Percentiles rank a stretch among this genome's conserved stretches.
Evolutionary conservation across 768 basidiomycete species (phyloP).

Genomic region (Tricholoma flavovirens): DNA sequence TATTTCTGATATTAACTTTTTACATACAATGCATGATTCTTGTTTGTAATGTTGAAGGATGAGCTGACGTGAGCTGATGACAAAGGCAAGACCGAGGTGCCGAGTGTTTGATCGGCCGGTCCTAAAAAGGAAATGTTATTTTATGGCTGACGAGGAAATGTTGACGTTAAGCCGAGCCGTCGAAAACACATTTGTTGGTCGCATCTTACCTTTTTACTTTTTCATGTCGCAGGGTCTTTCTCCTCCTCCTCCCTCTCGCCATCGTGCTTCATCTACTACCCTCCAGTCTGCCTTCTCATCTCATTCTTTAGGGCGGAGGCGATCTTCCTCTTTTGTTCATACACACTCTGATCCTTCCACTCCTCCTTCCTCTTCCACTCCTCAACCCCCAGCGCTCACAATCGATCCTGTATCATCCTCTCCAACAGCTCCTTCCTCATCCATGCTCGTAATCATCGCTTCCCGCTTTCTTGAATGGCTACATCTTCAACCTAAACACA

Average conservation of each 20-base stretch:
- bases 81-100: neutral
- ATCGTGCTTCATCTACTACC: slow-evolving; percentile 55
- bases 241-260: slow-evolving; percentile 40
- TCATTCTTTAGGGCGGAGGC: slow-evolving; percentile 48
- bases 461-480: slow-evolving; percentile 50
- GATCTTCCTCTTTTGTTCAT: slow-evolving; percentile 44
- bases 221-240: slow-evolving; percentile 17
- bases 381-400: slow-evolving; percentile 3
- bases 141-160: slow-evolving; percentile 3
- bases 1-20: too few relatives aligned
- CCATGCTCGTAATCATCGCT: slow-evolving; percentile 48
- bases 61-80: neutral
- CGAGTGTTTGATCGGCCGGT: neutral
- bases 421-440: slow-evolving; percentile 28
- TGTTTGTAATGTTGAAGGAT: too few relatives aligned
- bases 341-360: slow-evolving; percentile 12
- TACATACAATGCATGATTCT: too few relatives aligned
- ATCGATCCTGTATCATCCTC: slow-evolving; percentile 12
- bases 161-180: neutral
- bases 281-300: slow-evolving; percentile 48
- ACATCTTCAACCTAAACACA: slow-evolving; percentile 37
- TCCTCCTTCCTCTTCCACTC: slow-evolving; percentile 13
- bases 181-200: neutral
- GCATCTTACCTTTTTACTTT: neutral
- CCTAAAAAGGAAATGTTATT: slow-evolving; percentile 7